Conservation (phyloP, 1,284 basidiomycete genomes). For the Ustilago vetiveriae region DNA sequence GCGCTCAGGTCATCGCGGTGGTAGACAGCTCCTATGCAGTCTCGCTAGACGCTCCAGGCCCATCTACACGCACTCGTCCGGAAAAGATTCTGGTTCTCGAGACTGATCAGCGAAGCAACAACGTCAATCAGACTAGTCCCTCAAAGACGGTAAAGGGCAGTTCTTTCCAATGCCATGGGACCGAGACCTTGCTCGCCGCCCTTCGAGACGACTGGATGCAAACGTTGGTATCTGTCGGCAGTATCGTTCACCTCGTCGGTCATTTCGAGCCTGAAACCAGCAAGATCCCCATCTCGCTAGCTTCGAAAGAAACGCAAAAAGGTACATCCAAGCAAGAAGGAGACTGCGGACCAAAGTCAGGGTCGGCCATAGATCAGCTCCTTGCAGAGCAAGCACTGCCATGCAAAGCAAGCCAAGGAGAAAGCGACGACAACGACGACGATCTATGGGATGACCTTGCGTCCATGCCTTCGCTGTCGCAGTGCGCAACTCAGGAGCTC, state of each 20-base stretch:
- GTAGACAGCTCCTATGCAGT: slow-evolving; percentile 24
- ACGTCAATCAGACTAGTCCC: slow-evolving; percentile 7
- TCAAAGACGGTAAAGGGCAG: background rate
- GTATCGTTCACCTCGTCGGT: slow-evolving; percentile 54
- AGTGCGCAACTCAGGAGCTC: slow-evolving; percentile 29
- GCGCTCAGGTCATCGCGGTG: slow-evolving; percentile 25
- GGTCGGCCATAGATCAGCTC: slow-evolving; percentile 6
- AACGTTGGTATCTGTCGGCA: slow-evolving; percentile 34
- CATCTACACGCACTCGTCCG: slow-evolving; percentile 14
- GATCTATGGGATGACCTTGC: slow-evolving; percentile 51
- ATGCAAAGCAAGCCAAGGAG: background rate
- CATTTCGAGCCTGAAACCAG: slow-evolving; percentile 24
- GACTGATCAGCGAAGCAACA: slow-evolving; percentile 12
- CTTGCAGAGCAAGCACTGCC: background rate
- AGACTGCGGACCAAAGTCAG: too few species aligned
- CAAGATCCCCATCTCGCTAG: slow-evolving; percentile 9
- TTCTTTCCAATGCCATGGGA: background rate
- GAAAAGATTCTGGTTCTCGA: slow-evolving; percentile 37
- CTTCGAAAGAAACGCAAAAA: too few species aligned
- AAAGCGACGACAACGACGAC: slow-evolving; percentile 27
- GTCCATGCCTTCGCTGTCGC: slow-evolving; percentile 34
- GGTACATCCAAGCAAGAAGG: too few species aligned
- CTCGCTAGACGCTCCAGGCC: background rate
- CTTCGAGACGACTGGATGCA: slow-evolving; percentile 60
- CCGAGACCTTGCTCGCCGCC: slow-evolving; percentile 32